Evolutionary conservation across 129 eudicot species (phyloP).

Genomic region (Chrysanthemum makinoi): DNA sequence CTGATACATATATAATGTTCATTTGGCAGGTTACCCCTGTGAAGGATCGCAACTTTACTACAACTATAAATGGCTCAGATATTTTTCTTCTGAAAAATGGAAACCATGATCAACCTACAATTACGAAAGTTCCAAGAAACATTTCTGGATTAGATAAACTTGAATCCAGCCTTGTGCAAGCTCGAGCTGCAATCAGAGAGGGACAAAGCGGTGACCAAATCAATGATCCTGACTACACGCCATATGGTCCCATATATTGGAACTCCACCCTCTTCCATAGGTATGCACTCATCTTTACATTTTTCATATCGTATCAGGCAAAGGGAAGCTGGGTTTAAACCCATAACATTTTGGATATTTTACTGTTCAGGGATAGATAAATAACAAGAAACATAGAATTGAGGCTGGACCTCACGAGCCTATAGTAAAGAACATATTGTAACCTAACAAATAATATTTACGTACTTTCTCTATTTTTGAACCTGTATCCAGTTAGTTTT

Average conservation of each 20-base stretch:
- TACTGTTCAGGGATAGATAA: not conserved
- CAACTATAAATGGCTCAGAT: constrained; percentile 19
- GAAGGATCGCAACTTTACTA: constrained; percentile 27
- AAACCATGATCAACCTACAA: constrained; percentile 25
- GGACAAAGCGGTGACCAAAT: constrained; percentile 17
- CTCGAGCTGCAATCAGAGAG: constrained; percentile 34
- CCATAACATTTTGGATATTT: not conserved
- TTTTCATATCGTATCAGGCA: not conserved
- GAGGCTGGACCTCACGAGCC: too few species aligned
- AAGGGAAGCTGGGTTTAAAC: not conserved
- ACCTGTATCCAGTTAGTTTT: not conserved
- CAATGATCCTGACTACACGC: constrained; percentile 44
- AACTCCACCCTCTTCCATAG: constrained; percentile 48
- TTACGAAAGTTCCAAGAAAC: constrained; percentile 25
- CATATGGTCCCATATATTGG: constrained; percentile 52
- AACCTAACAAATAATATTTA: too few species aligned
- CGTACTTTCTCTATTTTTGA: not conserved
- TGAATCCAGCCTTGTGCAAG: constrained; percentile 35
- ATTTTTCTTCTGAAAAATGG: constrained; percentile 17
- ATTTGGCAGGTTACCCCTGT: constrained; percentile 25
- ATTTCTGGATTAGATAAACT: constrained; percentile 35
- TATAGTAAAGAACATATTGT: too few species aligned
- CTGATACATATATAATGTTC: not conserved
- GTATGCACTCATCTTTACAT: constrained; percentile 11
- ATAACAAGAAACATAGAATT: too few species aligned